phyloP scores from a whole-genome alignment of 2,329 filamentous ascomycete species.

The Karstenula rhodostoma region DNA sequence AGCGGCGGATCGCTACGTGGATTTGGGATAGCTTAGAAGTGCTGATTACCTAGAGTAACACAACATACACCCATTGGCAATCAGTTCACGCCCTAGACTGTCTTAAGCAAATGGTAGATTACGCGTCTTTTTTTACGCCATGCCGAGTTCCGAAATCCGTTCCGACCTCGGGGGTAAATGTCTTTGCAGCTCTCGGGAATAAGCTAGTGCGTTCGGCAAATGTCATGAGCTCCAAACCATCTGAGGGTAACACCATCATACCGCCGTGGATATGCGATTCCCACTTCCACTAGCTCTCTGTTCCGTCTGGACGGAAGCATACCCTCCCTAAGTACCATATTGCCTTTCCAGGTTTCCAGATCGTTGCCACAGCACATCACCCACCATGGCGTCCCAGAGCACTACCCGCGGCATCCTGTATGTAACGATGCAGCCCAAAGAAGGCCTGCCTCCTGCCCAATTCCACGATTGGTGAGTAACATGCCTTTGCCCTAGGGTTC shows the following conservation, averaged over 20 bases:
- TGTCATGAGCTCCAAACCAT: conserved; percentile 31
- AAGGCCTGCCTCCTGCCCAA: conserved; percentile 69
- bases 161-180: conserved; percentile 38
- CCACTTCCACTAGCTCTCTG: not conserved
- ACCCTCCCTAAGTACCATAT: conserved; percentile 4
- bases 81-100: not conserved
- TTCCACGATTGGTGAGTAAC: conserved; percentile 72
- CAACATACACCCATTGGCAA: not conserved
- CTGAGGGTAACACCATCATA: conserved; percentile 1
- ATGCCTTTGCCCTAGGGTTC: conserved; percentile 22
- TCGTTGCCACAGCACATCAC: not conserved
- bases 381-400: conserved; percentile 50
- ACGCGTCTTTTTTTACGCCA: not conserved
- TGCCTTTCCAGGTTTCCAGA: not conserved
- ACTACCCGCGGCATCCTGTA: conserved; percentile 74
- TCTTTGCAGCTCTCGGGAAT: conserved; percentile 1
- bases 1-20: not conserved
- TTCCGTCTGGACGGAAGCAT: not conserved
- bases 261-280: not conserved
- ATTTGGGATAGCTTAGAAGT: not conserved
- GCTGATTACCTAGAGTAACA: not conserved
- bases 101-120: not conserved
- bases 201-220: conserved; percentile 41
- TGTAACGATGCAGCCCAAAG: conserved; percentile 84
- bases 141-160: conserved; percentile 27